Evolutionary conservation across 805 yeast genomes (phyloP).

Genomic region (Brettanomyces custersianus): DNA sequence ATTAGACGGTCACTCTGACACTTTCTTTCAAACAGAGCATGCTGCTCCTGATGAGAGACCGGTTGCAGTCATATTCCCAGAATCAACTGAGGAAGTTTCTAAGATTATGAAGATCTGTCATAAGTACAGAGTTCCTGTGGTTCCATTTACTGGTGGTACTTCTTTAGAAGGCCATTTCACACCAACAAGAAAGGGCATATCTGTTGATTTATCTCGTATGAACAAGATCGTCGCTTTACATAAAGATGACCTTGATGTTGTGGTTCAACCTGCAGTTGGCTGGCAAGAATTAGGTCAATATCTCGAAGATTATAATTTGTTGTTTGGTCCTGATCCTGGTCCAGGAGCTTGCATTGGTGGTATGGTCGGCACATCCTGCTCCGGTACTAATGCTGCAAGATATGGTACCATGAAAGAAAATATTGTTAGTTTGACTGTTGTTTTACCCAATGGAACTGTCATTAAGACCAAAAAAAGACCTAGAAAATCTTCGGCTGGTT

Average conservation of each 20-base stretch:
- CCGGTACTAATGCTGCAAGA: conserved; percentile 72
- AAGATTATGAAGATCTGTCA: conserved; percentile 54
- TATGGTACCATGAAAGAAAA: conserved; percentile 79
- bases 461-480: conserved; percentile 70
- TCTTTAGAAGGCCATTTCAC: conserved; percentile 75
- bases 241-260: conserved; percentile 58
- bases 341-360: conserved; percentile 80
- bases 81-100: conserved; percentile 58
- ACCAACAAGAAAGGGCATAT: conserved; percentile 57
- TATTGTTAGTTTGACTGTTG: conserved; percentile 60
- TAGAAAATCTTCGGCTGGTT: conserved; percentile 72
- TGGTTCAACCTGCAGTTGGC: conserved; percentile 71
- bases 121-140: conserved; percentile 53
- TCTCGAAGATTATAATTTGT: conserved; percentile 36
- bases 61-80: conserved; percentile 49
- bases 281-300: conserved; percentile 64
- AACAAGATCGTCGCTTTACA: conserved; percentile 47
- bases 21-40: conserved; percentile 27
- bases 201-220: conserved; percentile 54
- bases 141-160: conserved; percentile 75
- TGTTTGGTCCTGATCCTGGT: conserved; percentile 74
- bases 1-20: conserved; percentile 24
- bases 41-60: conserved; percentile 25
- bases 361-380: conserved; percentile 67
- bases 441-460: conserved; percentile 71